Evolutionary conservation across 2,329 filamentous ascomycete genomes (phyloP), one percentile per base, ranked within the genome.

Genomic region (Pseudogymnoascus sp.): DNA sequence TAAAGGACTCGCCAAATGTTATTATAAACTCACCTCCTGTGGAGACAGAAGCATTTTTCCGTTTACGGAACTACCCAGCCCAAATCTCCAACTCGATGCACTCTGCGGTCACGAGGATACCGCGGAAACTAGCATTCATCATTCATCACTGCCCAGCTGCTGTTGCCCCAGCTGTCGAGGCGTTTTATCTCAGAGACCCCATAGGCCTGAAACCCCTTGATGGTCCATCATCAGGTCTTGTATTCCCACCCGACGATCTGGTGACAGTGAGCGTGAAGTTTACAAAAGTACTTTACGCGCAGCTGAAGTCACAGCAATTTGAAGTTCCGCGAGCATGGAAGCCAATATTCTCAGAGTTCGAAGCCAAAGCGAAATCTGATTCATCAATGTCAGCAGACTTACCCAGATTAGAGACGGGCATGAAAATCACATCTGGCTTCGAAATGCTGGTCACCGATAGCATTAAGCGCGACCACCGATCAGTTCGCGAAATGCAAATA

Each of bases 161-260:
- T 64, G 86, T 97, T 63, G 88, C 92, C 2, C 86, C 92, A 0
- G 92, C 91, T 1, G 84, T 93, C 2, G 95, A 99, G 74, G 86
- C 89, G 0, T 97, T 99, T 74, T 97, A 97, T 73, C 81, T 96
- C 12, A 86, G 94, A 65, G 92, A 97, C 70, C 88, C 91, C 0
- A 81, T 91, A 63, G 81, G 88, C 0, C 75, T 97, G 44, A 88
- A 87, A 62, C 84, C 86, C 0, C 77, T 96, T 3, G 77, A 86
- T 62, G 80, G 81, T 2, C 77, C 82, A 35, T 74, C 82, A 0
- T 76, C 74, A 0, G 74, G 77, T 0, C 78, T 92, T 2, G 71
- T 74, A 2, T 96, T 99, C 68, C 81, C 86, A 2, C 92, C 92
- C 0, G 75, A 81, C 51, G 93, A 97, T 71, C 83, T 96, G 39